Evolutionary conservation across 495 filamentous ascomycete species (phyloP), one percentile per base, ranked within the genome.

Genomic region (Hypomontagnella submonticulosa): DNA sequence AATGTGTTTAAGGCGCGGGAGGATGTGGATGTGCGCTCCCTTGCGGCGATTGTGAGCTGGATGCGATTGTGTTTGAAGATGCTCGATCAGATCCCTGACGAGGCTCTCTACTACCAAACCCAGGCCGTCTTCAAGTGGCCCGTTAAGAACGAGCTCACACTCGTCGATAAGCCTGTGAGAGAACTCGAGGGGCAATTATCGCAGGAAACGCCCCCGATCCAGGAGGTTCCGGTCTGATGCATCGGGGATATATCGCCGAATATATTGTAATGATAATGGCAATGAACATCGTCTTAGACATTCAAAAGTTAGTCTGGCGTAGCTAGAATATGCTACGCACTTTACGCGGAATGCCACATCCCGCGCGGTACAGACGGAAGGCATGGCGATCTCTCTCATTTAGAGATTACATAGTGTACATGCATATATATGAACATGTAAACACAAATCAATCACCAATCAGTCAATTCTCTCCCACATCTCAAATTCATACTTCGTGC

Each of bases 1-100:
- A 99, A 99, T 75, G 66, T 98, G 38, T 97, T 90, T 79, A 91
- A 92, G 78, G 91, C 85, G 10, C 80, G 79, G 27, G 82, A 85
- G 46, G 88, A 92, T 37, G 80, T 92, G 18, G 90, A 97, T 74
- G 78, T 88, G 73, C 80, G 83, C 44, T 79, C 83, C 47, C 72
- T 98, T 57, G 93, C 91, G 0, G 80, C 84, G 59, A 84, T 96
- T 34, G 90, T 93, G 12, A 84, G 84, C 38, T 97, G 92, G 81
- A 88, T 97, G 82, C 82, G 93, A 13, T 81, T 85, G 38, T 81
- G 86, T 12, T 64, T 95, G 50, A 79, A 80, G 49, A 80, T 84
- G 48, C 75, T 96, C 51, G 88, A 90, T 16, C 77, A 80, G 57
- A 79, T 90, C 73, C 62, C 77, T 3, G 91, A 96, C 65, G 84